Evolutionary conservation across 2,329 filamentous ascomycete species (phyloP).

Genomic region (Sporothrix dimorphospora): DNA sequence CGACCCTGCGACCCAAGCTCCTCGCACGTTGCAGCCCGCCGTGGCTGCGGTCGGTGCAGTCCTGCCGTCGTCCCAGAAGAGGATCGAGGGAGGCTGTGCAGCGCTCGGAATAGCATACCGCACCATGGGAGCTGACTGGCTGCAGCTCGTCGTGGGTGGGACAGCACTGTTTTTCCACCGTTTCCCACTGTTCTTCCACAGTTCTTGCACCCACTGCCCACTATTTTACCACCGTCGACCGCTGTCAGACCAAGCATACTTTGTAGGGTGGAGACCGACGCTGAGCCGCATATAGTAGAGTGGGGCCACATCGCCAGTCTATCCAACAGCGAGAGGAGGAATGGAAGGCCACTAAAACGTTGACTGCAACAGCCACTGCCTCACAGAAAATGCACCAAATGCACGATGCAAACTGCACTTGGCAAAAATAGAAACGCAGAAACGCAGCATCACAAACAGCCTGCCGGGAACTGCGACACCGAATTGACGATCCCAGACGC

Average conservation of each 20-base stretch:
- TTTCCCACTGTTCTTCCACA: background rate
- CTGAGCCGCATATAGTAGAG: background rate
- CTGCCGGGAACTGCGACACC: background rate
- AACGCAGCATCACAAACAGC: background rate
- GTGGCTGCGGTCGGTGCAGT: background rate
- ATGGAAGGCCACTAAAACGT: background rate
- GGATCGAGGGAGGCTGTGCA: conserved; percentile 20
- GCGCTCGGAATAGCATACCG: background rate
- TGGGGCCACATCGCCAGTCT: background rate
- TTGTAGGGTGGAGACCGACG: background rate
- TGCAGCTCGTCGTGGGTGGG: too few relatives aligned
- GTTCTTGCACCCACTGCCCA: too few relatives aligned
- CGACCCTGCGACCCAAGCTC: background rate
- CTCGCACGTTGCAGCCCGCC: background rate
- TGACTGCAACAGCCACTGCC: background rate
- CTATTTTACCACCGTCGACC: background rate
- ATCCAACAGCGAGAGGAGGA: background rate
- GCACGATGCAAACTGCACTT: background rate
- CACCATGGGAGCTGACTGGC: background rate
- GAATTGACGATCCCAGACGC: background rate
- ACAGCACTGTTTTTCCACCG: background rate
- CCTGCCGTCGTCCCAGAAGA: conserved; percentile 5
- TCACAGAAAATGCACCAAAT: background rate
- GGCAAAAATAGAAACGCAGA: conserved; percentile 1
- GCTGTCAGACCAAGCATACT: conserved; percentile 16